Percentiles rank a stretch among this genome's conserved stretches.
These are phyloP conservation scores for Alternaria angustiovoidea DNA, from an alignment of 2,329 filamentous ascomycete species.

Conservation along the genomic window DNA sequence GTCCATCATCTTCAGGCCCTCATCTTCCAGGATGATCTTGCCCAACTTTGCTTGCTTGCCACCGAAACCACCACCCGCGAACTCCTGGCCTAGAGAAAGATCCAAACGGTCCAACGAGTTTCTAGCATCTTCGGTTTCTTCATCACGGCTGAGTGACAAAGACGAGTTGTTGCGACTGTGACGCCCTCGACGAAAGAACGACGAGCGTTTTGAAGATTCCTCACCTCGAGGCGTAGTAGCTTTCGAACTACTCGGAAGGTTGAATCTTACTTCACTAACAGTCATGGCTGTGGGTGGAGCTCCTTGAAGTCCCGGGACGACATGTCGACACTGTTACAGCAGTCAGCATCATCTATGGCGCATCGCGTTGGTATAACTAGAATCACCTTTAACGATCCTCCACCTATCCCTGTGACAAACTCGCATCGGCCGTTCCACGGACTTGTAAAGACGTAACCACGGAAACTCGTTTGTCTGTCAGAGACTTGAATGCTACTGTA, in stretches of 20 bases:
- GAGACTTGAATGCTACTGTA: conserved; percentile 48
- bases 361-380: background rate
- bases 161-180: conserved; percentile 43
- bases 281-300: conserved; percentile 52
- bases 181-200: conserved; percentile 44
- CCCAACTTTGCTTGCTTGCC: conserved; percentile 92
- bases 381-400: conserved; percentile 69
- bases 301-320: conserved; percentile 61
- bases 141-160: conserved; percentile 28
- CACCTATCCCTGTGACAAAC: conserved; percentile 79
- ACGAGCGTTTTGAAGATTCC: conserved; percentile 44
- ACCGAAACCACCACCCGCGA: conserved; percentile 83
- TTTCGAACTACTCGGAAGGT: conserved; percentile 69
- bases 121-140: conserved; percentile 27
- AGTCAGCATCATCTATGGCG: background rate
- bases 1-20: conserved; percentile 95
- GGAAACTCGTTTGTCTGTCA: conserved; percentile 62
- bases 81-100: conserved; percentile 79
- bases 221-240: conserved; percentile 43
- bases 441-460: conserved; percentile 77
- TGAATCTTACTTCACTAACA: conserved; percentile 89
- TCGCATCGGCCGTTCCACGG: conserved; percentile 90
- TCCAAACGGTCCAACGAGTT: conserved; percentile 65
- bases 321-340: conserved; percentile 67
- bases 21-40: conserved; percentile 87